Conservation (phyloP, 2,329 filamentous ascomycete genomes). For the Apiospora koreana region DNA sequence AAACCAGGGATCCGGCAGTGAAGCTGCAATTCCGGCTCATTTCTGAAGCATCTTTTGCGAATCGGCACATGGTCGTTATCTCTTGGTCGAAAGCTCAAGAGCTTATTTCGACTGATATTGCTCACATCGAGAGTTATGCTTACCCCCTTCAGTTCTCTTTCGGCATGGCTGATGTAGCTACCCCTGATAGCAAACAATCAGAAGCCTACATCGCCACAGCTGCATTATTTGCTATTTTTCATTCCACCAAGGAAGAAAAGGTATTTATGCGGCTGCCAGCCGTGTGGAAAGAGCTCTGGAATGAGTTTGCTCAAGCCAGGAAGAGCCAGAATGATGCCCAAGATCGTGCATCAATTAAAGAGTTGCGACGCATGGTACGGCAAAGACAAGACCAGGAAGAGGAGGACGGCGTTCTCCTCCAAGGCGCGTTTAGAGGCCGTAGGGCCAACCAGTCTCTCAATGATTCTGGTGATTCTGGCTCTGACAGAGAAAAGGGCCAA, state of each 20-base stretch:
- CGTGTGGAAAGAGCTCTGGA: constrained; percentile 83
- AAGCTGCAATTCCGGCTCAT: constrained; percentile 69
- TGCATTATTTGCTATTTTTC: constrained; percentile 80
- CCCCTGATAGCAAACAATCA: constrained; percentile 76
- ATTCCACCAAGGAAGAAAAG: constrained; percentile 80
- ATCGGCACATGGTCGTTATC: constrained; percentile 74
- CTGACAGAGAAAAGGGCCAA: constrained; percentile 45
- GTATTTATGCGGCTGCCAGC: constrained; percentile 75
- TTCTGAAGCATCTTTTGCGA: constrained; percentile 74
- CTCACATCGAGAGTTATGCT: constrained; percentile 46
- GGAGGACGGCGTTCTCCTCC: constrained; percentile 74
- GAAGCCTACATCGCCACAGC: constrained; percentile 83
- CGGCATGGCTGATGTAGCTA: constrained; percentile 74
- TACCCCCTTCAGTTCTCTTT: constrained; percentile 60
- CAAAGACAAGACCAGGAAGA: constrained; percentile 68
- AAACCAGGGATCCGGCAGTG: constrained; percentile 65
- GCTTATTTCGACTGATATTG: constrained; percentile 36
- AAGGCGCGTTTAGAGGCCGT: constrained; percentile 72
- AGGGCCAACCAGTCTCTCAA: constrained; percentile 46
- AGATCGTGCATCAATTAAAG: constrained; percentile 69
- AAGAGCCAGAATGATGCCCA: constrained; percentile 69
- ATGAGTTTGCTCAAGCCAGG: constrained; percentile 71
- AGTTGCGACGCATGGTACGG: constrained; percentile 70
- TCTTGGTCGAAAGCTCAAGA: constrained; percentile 76
- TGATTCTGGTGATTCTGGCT: constrained; percentile 48